Evolutionary conservation across 768 basidiomycete species (phyloP).

Genomic region (Auricularia sp.): DNA sequence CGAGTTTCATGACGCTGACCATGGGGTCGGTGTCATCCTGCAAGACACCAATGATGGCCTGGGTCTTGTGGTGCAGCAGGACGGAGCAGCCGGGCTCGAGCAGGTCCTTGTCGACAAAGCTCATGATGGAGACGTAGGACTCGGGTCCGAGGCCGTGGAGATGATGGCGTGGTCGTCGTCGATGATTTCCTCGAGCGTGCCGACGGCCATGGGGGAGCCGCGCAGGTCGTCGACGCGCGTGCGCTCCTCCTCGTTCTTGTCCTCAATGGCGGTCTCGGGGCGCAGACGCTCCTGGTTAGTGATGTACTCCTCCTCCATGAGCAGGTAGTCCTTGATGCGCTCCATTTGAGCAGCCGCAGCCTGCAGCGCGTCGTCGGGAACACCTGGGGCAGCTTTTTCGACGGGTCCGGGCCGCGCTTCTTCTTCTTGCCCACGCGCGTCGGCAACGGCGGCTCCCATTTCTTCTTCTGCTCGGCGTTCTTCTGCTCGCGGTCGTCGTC

Average conservation of each 20-base stretch:
- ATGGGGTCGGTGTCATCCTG: conserved; percentile 93
- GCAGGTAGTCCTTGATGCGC: conserved; percentile 94
- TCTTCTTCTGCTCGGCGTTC: conserved; percentile 67
- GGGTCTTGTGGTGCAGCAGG: conserved; percentile 90
- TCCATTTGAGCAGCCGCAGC: conserved; percentile 92
- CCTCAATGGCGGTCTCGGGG: conserved; percentile 79
- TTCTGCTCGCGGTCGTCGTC: conserved; percentile 12
- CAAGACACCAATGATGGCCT: conserved; percentile 89
- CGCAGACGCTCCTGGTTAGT: conserved; percentile 86
- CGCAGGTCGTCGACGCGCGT: conserved; percentile 89
- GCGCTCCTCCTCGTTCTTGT: conserved; percentile 92
- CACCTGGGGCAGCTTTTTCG: conserved; percentile 85
- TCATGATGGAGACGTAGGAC: conserved; percentile 95
- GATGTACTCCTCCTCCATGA: conserved; percentile 92
- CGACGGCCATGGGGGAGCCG: conserved; percentile 96
- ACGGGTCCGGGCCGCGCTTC: conserved; percentile 81
- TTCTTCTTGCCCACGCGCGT: conserved; percentile 98
- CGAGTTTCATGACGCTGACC: conserved; percentile 97
- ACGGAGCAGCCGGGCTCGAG: conserved; percentile 95
- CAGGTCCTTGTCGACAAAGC: conserved; percentile 95
- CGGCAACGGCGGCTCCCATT: conserved; percentile 97
- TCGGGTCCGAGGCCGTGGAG: conserved; percentile 88
- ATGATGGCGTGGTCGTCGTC: conserved; percentile 99
- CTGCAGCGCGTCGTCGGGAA: conserved; percentile 93
- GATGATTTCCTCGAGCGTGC: conserved; percentile 94